Conservation (phyloP, 208 protist species). For the Borovskyia barvae region DNA sequence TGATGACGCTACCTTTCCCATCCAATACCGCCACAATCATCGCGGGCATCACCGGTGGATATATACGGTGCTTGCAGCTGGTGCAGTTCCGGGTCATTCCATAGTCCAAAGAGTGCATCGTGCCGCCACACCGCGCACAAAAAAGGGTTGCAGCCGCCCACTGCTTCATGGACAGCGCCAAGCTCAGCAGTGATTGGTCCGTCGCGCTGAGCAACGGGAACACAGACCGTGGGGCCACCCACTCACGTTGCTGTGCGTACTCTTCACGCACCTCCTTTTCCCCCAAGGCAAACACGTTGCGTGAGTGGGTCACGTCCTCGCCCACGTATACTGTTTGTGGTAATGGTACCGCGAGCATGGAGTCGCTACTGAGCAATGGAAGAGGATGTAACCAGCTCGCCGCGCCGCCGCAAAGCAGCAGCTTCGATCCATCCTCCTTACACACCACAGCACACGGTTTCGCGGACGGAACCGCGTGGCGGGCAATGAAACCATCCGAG, state of each 20-base stretch:
- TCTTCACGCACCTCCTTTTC: conserved; percentile 6
- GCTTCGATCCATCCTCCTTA: conserved; percentile 16
- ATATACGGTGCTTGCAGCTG: conserved; percentile 24
- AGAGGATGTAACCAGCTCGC: conserved; percentile 31
- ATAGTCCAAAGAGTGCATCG: conserved; percentile 12
- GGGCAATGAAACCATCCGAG: conserved; percentile 22
- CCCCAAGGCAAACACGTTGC: conserved; percentile 32
- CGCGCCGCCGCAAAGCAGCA: conserved; percentile 14
- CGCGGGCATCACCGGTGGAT: conserved; percentile 33
- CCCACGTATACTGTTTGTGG: conserved; percentile 27
- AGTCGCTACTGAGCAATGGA: background rate
- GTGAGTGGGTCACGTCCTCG: conserved; percentile 15
- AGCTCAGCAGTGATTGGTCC: conserved; percentile 26
- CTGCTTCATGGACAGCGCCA: conserved; percentile 36
- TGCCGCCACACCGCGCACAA: conserved; percentile 34
- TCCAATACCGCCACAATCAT: conserved; percentile 59
- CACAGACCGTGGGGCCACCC: conserved; percentile 8
- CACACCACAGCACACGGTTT: conserved; percentile 30
- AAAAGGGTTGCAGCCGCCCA: conserved; percentile 30
- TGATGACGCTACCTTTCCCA: conserved; percentile 40
- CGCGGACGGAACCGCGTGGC: conserved; percentile 4
- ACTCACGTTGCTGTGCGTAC: conserved; percentile 5
- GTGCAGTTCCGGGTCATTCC: conserved; percentile 26
- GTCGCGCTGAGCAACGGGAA: conserved; percentile 6
- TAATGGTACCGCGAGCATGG: conserved; percentile 12